Base-by-base conservation (phyloP, 1,284 basidiomycete species). In the Marasmius fiardii region DNA sequence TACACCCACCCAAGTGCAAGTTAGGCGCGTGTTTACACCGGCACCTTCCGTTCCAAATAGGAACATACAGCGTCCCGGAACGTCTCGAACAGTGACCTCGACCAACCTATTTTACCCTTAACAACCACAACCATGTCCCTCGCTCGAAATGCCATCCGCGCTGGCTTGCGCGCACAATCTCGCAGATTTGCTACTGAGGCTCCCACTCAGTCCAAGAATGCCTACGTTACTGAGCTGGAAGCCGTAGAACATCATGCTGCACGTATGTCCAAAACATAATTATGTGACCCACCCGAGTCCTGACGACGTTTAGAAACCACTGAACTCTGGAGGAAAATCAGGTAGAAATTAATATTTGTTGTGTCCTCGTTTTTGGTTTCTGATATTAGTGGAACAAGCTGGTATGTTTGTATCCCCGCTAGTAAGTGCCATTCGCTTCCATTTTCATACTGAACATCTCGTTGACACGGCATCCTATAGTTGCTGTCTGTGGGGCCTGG, bases 301-400 rank as follows among this genome's bases (percentile, higher is more conserved):
- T 45, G 50, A 52, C 59, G 34, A 61, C 35, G 31, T 49, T 28
- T 54, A 92, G 90, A 85, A 61, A 88, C 90, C 34, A 77, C 86
- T 43, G 79, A 88, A 51, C 80, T 93, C 60, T 93, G 91, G 91
- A 83, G 90, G 66, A 92, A 86, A 76, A 89, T 93, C 68, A 91
- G 90, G 90, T 90, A 61, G 48, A 74, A 63, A 43, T 61, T 62
- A 14, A 21, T 23, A 21, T 20, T 31, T 31, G 28, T 0, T 12
- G 31, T n/a, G 24, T 51, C 24, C 52, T 53, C 53, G 53, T 18
- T 39, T 33, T 14, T 23, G n/a, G 21, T 8, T 48, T 48, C 48
- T 31, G 35, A 53, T 58, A 21, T 58, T 51, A 55, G 21, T 20
- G 52, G 50, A 5, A 21, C 6, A 61, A 93, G 90, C 72, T 83